Base-by-base conservation (phyloP, 805 yeast genomes). In the Hanseniaspora occidentalis region DNA sequence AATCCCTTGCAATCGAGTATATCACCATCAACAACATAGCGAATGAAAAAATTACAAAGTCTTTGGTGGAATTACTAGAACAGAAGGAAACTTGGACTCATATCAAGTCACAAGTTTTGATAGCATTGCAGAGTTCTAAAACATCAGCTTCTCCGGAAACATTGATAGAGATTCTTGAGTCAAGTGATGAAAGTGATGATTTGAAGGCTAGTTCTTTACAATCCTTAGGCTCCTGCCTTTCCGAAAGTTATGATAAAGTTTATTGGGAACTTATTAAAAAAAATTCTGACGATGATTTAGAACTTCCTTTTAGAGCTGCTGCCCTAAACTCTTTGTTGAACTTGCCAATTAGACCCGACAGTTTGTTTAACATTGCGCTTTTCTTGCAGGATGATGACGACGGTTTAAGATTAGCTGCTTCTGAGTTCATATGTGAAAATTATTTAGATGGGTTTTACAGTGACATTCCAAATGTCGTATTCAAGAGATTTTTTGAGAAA, bases 301-400 rank as follows among this genome's bases (percentile, higher is more conserved):
- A 60, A 4, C 50, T 41, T 6, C 47, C 47, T 16, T 43, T 47
- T 19, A 49, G 63, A 39, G 7, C 46, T n/a, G 48, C 61, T 5
- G 45, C 52, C 10, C 40, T 56, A 31, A 41, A 40, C n/a, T 51
- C 57, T 33, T 39, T 53, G 37, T 44, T 37, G 13, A 45, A 47
- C 27, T 49, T 38, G 23, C 39, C 45, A 8, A 26, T 44, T 18
- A 38, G 42, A 2, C 20, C 20, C 1, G 10, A 22, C n/a, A 31
- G 43, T 14, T 26, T 50, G 10, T 41, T 60, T 31, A 42, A 47
- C 31, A 38, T 68, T 1, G 65, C 64, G 43, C 52, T 57, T 11
- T 66, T 61, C 45, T 52, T 79, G 19, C 59, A 60, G 39, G 95
- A 84, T 56, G 94, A 84, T 50, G 89, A 80, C 48, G 73, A 66